Conservation (phyloP, 345 rosid genomes). For the Sisymbrium altissimum region DNA sequence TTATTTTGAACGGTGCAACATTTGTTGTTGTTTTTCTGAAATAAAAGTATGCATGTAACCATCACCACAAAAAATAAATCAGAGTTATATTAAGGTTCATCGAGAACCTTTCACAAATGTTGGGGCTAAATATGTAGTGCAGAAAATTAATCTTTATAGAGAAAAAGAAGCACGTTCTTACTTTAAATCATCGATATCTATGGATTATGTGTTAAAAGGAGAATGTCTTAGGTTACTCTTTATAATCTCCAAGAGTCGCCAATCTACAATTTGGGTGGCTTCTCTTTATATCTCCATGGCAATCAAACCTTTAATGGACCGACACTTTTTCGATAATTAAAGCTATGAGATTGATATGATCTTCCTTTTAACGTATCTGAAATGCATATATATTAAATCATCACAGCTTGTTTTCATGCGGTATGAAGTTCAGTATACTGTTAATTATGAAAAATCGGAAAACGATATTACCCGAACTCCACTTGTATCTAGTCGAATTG, state of each 20-base stretch:
- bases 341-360: constrained; percentile 34
- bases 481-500: not conserved
- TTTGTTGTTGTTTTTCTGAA: not conserved
- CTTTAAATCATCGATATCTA: constrained; percentile 25
- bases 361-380: constrained; percentile 26
- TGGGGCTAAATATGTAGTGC: not conserved
- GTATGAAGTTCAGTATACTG: not conserved
- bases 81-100: not conserved
- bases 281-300: constrained; percentile 34
- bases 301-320: constrained; percentile 33
- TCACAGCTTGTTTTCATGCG: constrained; percentile 5
- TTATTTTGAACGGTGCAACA: not conserved
- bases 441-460: not conserved
- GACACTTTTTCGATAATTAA: constrained; percentile 31
- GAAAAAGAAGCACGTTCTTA: constrained; percentile 15
- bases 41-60: not conserved
- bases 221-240: constrained; percentile 35
- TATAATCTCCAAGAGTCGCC: constrained; percentile 36
- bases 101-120: not conserved
- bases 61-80: not conserved
- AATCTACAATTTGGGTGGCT: constrained; percentile 30
- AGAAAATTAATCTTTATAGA: constrained; percentile 6
- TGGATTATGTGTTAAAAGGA: constrained; percentile 10
- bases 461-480: not conserved
- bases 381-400: constrained; percentile 6